Evolutionary conservation across 495 filamentous ascomycete species (phyloP), one percentile per base, ranked within the genome.

Genomic region (Lepraria neglecta): DNA sequence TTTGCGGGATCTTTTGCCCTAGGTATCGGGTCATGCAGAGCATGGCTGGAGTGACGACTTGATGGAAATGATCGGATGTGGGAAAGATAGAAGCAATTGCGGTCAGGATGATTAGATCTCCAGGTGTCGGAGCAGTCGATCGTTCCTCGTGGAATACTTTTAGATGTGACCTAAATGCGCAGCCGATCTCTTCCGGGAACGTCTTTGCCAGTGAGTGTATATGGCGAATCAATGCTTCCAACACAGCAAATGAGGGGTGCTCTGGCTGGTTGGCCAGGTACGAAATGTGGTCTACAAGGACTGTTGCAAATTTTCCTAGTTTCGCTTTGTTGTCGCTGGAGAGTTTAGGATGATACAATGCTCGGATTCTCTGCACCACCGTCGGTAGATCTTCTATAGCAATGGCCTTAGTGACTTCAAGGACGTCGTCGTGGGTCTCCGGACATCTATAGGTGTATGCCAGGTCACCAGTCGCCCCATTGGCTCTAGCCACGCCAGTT

Each of bases 11-110:
- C 53, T 83, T 88, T 65, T 95, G 84, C 0, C 85, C 89, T n/a
- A 98, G 78, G 69, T 88, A 97, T 51, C 88, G 81, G 33, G 83
- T 81, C 71, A 97, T 87, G 55, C 80, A 82, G 7, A 97, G 80
- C 69, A 89, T 87, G 1, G 92, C 88, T 0, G 94, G 94, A 5
- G 94, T 97, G 52, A 88, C 84, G 17, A 97, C 87, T 59, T 91
- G 87, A 65, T 97, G 94, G 72, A 97, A 97, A 71, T 96, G 90
- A 74, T 99, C 94, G 0, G 90, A 95, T 0, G 95, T 96, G 6
- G 95, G 91, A 71, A 95, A 99, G 61, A 92, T 88, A 9, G 85
- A 83, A 33, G 83, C 83, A 65, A 97, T 82, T 0, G 90, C 90
- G 1, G 90, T 92, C 44, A 99, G 74, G 30, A 95, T 71, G 11